Evolutionary conservation across 2,329 filamentous ascomycete genomes (phyloP), one percentile per base, ranked within the genome.

Genomic region (Aspergillus oerlinghausenensis): DNA sequence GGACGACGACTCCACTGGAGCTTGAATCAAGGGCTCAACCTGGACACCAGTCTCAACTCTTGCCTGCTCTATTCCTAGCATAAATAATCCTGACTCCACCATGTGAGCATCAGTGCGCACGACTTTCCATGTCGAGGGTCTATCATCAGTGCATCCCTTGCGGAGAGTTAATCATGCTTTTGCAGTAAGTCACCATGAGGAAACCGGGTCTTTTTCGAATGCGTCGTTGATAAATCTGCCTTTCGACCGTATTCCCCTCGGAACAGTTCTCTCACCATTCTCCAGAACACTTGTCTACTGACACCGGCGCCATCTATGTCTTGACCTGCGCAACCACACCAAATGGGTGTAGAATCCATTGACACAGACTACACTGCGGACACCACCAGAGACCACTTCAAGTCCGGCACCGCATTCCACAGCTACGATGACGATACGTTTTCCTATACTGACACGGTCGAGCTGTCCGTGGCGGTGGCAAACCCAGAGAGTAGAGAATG

Each of bases 401-500:
- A 58, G 35, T 49, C 53, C 21, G 51, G 47, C 48, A 49, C 19
- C 8, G 55, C 55, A 29, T 45, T 56, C 14, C 53, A 60, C 29
- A 55, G 55, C 29, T 43, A 60, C n/a, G 28, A 50, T 21, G 49
- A 32, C 3, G 49, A 50, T 50, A 17, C 49, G 5, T 11, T 14
- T 7, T 50, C 55, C 7, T 55, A 49, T 17, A 45, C 35, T 11
- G 32, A 51, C 19, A 55, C 59, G 19, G 42, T 63, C 7, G 62
- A 66, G 25, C 51, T 67, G 14, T 64, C 63, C n/a, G 62, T 66
- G 14, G 52, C 50, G 4, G 59, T 63, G 8, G 32, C 48, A 2
- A 50, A 56, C 17, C 3, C 52, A 7, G 62, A 64, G 14, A 55
- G 57, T n/a, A 52, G 57, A 26, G 52, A 60, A 55, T 78, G 77